A percentile compares a stretch with the other conserved stretches of the same genome.
Evolutionary conservation across 2,329 filamentous ascomycete genomes (phyloP).

Genomic region (Blastomyces percursus): DNA sequence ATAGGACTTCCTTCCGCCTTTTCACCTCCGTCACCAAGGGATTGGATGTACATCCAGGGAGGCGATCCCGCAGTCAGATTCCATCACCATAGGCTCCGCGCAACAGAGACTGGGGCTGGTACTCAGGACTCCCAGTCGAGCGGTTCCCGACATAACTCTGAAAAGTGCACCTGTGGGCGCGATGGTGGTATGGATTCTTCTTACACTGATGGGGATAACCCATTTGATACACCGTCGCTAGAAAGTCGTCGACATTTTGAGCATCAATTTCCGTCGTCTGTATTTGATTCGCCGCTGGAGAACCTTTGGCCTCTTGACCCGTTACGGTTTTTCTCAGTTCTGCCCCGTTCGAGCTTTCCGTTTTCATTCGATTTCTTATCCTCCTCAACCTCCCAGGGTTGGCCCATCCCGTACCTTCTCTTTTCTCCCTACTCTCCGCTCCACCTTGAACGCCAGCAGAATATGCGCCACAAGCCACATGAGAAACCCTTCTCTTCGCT

Average conservation of each 20-base stretch:
- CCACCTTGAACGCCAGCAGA: slow-evolving; percentile 40
- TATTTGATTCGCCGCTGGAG: slow-evolving; percentile 28
- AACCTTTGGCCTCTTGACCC: slow-evolving; percentile 24
- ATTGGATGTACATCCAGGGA: slow-evolving; percentile 30
- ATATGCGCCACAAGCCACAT: slow-evolving; percentile 17
- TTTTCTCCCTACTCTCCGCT: slow-evolving; percentile 46
- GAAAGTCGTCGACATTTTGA: slow-evolving; percentile 16
- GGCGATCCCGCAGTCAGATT: slow-evolving; percentile 16
- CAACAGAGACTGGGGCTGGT: slow-evolving; percentile 7
- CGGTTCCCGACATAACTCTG: neutral
- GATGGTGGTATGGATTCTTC: neutral
- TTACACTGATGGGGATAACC: slow-evolving; percentile 5
- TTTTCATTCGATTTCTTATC: slow-evolving; percentile 25
- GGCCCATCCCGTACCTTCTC: slow-evolving; percentile 35
- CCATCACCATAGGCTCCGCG: slow-evolving; percentile 4
- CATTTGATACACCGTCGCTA: slow-evolving; percentile 18
- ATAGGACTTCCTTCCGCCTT: slow-evolving; percentile 36
- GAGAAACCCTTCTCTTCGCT: slow-evolving; percentile 26
- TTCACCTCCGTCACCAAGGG: slow-evolving; percentile 22
- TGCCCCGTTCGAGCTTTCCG: slow-evolving; percentile 22
- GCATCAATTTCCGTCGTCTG: slow-evolving; percentile 19
- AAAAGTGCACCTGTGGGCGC: slow-evolving; percentile 1
- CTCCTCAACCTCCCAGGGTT: slow-evolving; percentile 27
- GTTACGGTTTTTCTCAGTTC: slow-evolving; percentile 20
- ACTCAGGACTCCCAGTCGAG: neutral